Conservation (phyloP, 805 yeast species). For the Metschnikowia sp. region DNA sequence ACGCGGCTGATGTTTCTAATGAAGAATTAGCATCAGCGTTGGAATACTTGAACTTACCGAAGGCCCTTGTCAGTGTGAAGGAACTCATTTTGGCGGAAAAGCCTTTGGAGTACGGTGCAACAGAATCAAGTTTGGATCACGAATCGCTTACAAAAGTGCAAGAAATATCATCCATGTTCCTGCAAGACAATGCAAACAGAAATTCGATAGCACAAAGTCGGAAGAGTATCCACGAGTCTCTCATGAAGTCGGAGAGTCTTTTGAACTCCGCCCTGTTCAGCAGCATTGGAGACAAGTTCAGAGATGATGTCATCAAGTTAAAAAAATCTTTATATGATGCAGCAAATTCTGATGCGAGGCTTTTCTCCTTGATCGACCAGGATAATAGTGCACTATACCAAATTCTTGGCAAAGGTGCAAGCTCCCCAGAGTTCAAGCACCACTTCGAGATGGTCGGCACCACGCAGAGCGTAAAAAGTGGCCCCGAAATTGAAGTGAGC, state of each 20-base stretch:
- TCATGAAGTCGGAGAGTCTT: slow-evolving; percentile 33
- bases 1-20: slow-evolving; percentile 70
- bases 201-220: slow-evolving; percentile 28
- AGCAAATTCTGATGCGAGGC: slow-evolving; percentile 52
- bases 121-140: slow-evolving; percentile 5
- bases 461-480: slow-evolving; percentile 1
- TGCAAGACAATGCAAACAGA: slow-evolving; percentile 36
- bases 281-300: slow-evolving; percentile 21
- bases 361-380: slow-evolving; percentile 45
- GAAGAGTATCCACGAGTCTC: slow-evolving; percentile 31
- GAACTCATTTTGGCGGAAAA: slow-evolving; percentile 25
- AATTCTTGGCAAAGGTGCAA: slow-evolving; percentile 39
- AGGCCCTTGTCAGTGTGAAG: slow-evolving; percentile 54
- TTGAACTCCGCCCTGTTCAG: slow-evolving; percentile 8
- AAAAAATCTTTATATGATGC: slow-evolving; percentile 64
- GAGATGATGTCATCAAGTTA: slow-evolving; percentile 54
- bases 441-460: slow-evolving; percentile 20
- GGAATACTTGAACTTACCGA: slow-evolving; percentile 77
- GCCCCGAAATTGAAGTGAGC: slow-evolving; percentile 34
- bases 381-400: slow-evolving; percentile 25
- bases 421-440: slow-evolving; percentile 36
- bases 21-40: slow-evolving; percentile 75
- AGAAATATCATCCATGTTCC: slow-evolving; percentile 24
- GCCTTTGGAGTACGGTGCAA: not conserved
- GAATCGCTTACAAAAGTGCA: slow-evolving; percentile 10